phyloP scores from a whole-genome alignment of 179 eudicot species.

The Camellia oleifera region DNA sequence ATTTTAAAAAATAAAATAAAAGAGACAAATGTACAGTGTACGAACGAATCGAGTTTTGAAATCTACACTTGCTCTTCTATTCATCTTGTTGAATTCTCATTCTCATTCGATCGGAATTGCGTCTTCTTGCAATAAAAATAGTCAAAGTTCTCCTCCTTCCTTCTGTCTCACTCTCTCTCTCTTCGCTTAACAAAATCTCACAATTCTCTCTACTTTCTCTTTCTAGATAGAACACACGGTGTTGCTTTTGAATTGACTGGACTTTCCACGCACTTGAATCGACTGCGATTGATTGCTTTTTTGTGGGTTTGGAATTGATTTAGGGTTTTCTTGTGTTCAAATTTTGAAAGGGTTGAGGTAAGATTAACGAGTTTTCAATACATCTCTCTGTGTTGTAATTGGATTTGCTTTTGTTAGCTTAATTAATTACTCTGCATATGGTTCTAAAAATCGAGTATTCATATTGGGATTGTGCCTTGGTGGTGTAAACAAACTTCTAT shows the following conservation, averaged over 20 bases:
- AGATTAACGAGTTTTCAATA: neutral
- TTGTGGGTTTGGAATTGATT: neutral
- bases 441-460: neutral
- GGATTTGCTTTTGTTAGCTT: neutral
- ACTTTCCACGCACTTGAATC: neutral
- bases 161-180: neutral
- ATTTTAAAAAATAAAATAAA: neutral
- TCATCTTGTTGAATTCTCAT: no score
- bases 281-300: neutral
- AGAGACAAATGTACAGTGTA: neutral
- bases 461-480: neutral
- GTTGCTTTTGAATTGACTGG: neutral
- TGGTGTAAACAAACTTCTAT: neutral
- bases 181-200: neutral
- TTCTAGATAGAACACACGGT: neutral
- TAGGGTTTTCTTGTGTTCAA: neutral
- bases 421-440: neutral
- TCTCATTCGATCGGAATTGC: neutral
- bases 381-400: neutral
- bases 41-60: neutral
- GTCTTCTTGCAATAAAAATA: neutral
- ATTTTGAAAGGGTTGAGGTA: conserved; percentile 7
- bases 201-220: neutral
- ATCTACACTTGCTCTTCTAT: no score
- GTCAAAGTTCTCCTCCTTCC: neutral